Evolutionary conservation across 1,284 basidiomycete species (phyloP), one percentile per base, ranked within the genome.

Genomic region (Cryptococcus sp.): DNA sequence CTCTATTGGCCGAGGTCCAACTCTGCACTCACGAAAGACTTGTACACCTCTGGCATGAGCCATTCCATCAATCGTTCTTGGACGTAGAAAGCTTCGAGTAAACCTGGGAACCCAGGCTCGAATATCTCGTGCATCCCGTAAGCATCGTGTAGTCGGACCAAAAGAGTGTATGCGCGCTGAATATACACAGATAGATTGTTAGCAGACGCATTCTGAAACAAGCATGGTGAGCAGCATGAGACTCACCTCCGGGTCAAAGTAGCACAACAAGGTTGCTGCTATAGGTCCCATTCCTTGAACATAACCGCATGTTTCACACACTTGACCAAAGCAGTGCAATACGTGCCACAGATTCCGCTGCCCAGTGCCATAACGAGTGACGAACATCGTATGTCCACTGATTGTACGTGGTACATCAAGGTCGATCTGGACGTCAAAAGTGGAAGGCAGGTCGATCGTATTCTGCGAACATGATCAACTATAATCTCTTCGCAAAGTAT

Each of bases 361-460:
- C 8, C 91, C 96, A 61, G 89, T 85, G 47, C 96, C 96, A 78
- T 99, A 99, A 55, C 96, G 84, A 48, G 96, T 99, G 68, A 88
- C 86, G 75, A 99, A 99, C 80, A 93, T 85, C 54, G 95, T 84
- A 79, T 99, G 93, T 0, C 94, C 94, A 61, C 87, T 90, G 64
- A 98, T 97, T 11, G 96, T 99, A 68, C 96, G 81, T 5, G 96
- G 96, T 0, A 99, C 94, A 71, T 99, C 96, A 65, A 99, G 82
- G 79, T 99, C 96, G 69, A 99, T 99, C 80, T 99, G 96, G 23
- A 98, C 87, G 72, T 99, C 96, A 75, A 92, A 93, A 7, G 82
- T 83, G 47, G 90, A 93, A 13, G 93, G 88, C 61, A 84, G 84
- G 48, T 92, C 89, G 59, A 93, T 76, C 10, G 82, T 82, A 44